Evolutionary conservation across 2,329 filamentous ascomycete species (phyloP), one percentile per base, ranked within the genome.

Genomic region (Trichophyton rubrum): DNA sequence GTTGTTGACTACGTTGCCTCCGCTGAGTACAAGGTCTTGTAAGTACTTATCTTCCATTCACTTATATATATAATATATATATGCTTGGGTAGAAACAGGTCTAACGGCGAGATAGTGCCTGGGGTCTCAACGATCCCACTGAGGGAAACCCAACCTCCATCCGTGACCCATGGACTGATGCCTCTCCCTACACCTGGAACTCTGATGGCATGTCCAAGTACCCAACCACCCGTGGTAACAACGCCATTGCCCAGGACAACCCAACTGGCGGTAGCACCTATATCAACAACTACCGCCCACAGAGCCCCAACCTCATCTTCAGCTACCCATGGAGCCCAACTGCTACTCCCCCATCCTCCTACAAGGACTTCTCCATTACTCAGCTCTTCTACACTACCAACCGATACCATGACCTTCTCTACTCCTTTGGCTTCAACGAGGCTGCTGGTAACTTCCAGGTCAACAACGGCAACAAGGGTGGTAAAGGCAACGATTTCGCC

Each of bases 201-300:
- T 47, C 58, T 59, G 62, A 63, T 43, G 62, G 62, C 15, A 40
- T 15, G 3, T 56, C 40, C 35, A 58, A 41, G 27, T 63, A 61
- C 38, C 40, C 57, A 33, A 61, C 62, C 22, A 63, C 62, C 40
- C 62, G 62, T 20, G 62, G 62, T 13, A 63, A 63, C 47, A 63
- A 63, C 40, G 62, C 33, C 30, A 63, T 63, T 59, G 62, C 62
- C 6, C 62, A 63, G 55, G 38, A 47, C 45, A 63, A 63, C 55
- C 62, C 62, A 22, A 60, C 17, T 11, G 62, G 62, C n/a, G 58
- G 60, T 3, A 61, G 33, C 30, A 24, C 13, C 17, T 63, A 63
- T 20, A 33, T 60, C 38, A 63, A 63, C 58, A 63, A 63, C 60
- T 63, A 63, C 60, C 62, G 62, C n/a, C 62, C 62, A 59, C 56